Evolutionary conservation across 371 early-diverging fungal genomes (phyloP), one percentile per base, ranked within the genome.

Genomic region (Mucor mucedo): DNA sequence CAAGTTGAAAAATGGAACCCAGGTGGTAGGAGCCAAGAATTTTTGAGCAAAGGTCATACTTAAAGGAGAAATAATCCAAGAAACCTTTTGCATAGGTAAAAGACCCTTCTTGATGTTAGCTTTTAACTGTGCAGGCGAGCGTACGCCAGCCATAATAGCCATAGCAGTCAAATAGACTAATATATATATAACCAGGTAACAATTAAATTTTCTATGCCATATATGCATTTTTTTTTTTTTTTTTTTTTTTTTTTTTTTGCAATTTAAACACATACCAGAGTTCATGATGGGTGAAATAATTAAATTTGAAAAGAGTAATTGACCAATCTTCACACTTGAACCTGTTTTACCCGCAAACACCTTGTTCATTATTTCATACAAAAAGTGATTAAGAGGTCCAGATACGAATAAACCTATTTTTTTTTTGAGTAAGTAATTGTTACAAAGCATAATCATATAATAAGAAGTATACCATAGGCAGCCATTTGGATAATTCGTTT

Each of bases 1-100:
- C 14, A 90, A 44, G 77, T 94, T 93, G 83, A 94, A 95, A 84
- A 93, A 95, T 21, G 95, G 94, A n/a, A 92, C 88, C 94, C 94
- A 95, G 48, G 89, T 79, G 55, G 84, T 81, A 33, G 87, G 90
- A 10, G 87, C 85, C 58, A 93, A 69, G 67, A 87, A 88, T 75
- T 85, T 87, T 80, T 90, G 88, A 9, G 95, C 94, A 71, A 91
- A 80, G 32, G 83, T 78, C 83, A 93, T 86, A 9, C 87, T 81
- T 10, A 86, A 39, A 14, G 94, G 95, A 61, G 90, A 93, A 44
- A 93, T 81, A 29, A 87, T 70, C 93, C 93, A 93, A 33, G 92
- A 88, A 3, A 91, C 84, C 80, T 88, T 91, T 86, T 93, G 90
- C 85, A 94, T 85, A 29, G 84, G 80, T 39, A 89, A 72, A 40